Percentiles rank a stretch among this genome's conserved stretches.
phyloP scores from a whole-genome alignment of 352 stramenopile genomes.

The Phytophthora multivora region DNA sequence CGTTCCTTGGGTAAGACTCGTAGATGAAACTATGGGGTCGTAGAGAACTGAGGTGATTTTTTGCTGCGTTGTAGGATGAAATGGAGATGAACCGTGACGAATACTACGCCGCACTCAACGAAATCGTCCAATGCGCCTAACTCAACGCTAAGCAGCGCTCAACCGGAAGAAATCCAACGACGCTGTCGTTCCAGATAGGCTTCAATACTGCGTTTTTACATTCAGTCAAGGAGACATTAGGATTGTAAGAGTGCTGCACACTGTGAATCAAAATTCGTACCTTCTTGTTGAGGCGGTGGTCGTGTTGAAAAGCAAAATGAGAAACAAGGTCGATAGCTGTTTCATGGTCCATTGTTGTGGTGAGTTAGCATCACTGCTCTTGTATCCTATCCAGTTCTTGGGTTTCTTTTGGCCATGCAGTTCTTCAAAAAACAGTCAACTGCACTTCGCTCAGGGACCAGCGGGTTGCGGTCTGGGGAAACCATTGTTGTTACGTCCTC shows the following conservation, averaged over 20 bases:
- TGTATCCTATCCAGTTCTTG: constrained; percentile 21
- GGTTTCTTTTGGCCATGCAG: neutral
- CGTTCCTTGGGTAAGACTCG: constrained; percentile 17
- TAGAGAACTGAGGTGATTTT: neutral
- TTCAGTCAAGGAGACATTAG: neutral
- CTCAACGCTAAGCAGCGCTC: neutral
- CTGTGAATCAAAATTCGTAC: neutral
- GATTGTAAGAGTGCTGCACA: neutral
- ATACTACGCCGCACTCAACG: constrained; percentile 16
- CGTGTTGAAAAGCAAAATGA: neutral
- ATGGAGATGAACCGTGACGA: constrained; percentile 14
- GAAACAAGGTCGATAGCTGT: constrained; percentile 1
- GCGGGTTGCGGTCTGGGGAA: constrained; percentile 27
- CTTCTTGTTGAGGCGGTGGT: neutral
- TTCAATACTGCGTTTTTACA: neutral
- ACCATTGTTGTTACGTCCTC: constrained; percentile 28
- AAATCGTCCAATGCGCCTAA: constrained; percentile 18
- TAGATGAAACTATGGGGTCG: neutral
- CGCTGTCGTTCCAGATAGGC: neutral
- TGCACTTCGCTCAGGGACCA: constrained; percentile 14
- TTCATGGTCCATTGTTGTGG: constrained; percentile 21
- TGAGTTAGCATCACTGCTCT: constrained; percentile 8
- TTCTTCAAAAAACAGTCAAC: constrained; percentile 6
- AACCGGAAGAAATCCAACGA: neutral
- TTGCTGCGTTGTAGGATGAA: constrained; percentile 7